Conservation (phyloP, 2,329 filamentous ascomycete genomes). For the Balansia obtecta region DNA sequence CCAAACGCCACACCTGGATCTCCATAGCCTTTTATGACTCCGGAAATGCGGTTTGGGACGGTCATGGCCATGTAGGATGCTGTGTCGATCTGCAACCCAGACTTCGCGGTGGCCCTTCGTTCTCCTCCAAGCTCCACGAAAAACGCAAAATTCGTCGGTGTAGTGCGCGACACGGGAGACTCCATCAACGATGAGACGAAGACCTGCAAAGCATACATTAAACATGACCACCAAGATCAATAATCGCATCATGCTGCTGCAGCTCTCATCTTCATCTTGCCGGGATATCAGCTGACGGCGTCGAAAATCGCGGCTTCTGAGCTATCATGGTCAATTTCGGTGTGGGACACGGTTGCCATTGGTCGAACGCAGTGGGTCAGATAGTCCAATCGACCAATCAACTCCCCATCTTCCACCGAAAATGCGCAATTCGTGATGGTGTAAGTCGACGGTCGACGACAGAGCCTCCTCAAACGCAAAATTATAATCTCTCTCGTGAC, state of each 20-base stretch:
- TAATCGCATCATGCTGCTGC: not conserved
- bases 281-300: slow-evolving; percentile 12
- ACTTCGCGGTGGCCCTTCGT: not conserved
- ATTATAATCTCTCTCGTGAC: slow-evolving; percentile 27
- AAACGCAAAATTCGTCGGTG: not conserved
- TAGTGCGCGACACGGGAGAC: not conserved
- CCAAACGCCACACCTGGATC: not conserved
- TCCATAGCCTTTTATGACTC: not conserved
- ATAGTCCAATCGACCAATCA: slow-evolving; percentile 17
- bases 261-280: not conserved
- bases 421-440: slow-evolving; percentile 22
- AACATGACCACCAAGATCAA: not conserved
- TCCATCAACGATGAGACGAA: not conserved
- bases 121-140: not conserved
- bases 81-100: not conserved
- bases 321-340: slow-evolving; percentile 16
- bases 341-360: slow-evolving; percentile 19
- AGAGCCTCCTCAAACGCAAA: slow-evolving; percentile 24
- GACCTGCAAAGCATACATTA: not conserved
- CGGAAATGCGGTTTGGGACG: not conserved
- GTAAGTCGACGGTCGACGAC: slow-evolving; percentile 23
- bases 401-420: slow-evolving; percentile 16
- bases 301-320: slow-evolving; percentile 4
- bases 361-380: slow-evolving; percentile 12
- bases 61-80: not conserved